Evolutionary conservation across 331 rosid genomes (phyloP).

Genomic region (Rosa hybrid): DNA sequence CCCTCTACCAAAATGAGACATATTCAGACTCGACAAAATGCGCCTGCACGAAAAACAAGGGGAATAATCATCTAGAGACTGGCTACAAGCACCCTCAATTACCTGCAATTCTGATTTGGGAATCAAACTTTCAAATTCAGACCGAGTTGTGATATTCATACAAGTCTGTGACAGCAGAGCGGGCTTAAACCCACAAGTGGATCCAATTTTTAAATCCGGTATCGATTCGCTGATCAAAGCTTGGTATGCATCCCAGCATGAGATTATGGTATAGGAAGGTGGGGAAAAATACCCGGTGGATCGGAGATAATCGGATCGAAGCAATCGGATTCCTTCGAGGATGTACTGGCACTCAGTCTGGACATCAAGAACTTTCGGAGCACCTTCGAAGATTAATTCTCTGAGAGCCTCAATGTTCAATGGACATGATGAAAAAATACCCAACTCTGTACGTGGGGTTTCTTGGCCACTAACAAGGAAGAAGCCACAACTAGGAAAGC

Average conservation of each 20-base stretch:
- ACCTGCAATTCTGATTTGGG: slow-evolving; percentile 19
- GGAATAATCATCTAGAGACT: slow-evolving; percentile 13
- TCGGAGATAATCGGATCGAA: slow-evolving; percentile 33
- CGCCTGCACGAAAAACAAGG: slow-evolving; percentile 16
- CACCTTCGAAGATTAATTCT: background rate
- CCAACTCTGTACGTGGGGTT: background rate
- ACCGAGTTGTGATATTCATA: slow-evolving; percentile 8
- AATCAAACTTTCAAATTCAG: slow-evolving; percentile 20
- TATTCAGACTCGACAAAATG: background rate
- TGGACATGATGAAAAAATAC: background rate
- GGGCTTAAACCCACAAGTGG: slow-evolving; percentile 23
- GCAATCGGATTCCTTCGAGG: slow-evolving; percentile 26
- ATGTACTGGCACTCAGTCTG: slow-evolving; percentile 24
- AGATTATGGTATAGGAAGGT: slow-evolving; percentile 8
- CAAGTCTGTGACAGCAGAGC: slow-evolving; percentile 28
- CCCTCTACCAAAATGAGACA: background rate
- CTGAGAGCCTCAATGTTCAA: slow-evolving; percentile 13
- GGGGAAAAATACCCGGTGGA: slow-evolving; percentile 11
- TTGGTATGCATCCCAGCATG: slow-evolving; percentile 25
- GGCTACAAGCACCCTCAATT: slow-evolving; percentile 25
- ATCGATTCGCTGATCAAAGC: slow-evolving; percentile 6
- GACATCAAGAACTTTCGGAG: background rate
- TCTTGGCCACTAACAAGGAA: background rate
- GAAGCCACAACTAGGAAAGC: background rate
- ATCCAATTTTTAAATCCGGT: slow-evolving; percentile 5